Percentiles rank a stretch among this genome's conserved stretches.
Evolutionary conservation across 139 green algal species (phyloP).

Genomic region (Chlamydomonas eustigma): DNA sequence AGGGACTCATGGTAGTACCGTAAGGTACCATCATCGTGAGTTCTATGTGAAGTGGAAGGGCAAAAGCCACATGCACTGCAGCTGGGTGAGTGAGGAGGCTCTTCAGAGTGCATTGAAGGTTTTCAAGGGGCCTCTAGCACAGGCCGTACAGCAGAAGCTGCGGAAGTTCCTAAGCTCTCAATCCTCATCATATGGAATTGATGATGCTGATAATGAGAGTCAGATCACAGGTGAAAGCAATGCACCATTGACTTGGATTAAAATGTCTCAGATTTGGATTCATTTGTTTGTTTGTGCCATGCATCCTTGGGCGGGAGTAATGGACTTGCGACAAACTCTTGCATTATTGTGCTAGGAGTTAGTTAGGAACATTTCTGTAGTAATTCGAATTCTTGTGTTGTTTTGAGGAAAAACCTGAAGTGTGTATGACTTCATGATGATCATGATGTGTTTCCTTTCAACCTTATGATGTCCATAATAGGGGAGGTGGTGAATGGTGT

Average conservation of each 20-base stretch:
- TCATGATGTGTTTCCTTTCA: not conserved
- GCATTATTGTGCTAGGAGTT: no score
- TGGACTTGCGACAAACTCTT: no score
- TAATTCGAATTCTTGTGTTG: not conserved
- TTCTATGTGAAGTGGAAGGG: constrained; percentile 67
- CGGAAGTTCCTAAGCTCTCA: constrained; percentile 31
- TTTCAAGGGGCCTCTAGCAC: not conserved
- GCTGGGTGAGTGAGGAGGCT: constrained; percentile 44
- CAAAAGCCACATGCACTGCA: constrained; percentile 52
- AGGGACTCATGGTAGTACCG: constrained; percentile 7
- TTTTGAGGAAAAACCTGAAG: not conserved
- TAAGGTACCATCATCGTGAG: constrained; percentile 21
- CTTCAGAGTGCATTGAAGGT: constrained; percentile 27
- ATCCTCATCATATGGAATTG: no score
- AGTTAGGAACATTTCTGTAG: no score
- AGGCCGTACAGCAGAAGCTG: constrained; percentile 21
- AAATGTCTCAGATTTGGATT: not conserved
- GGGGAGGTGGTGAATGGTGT: constrained; percentile 30
- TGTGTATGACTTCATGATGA: not conserved
- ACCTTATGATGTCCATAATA: not conserved
- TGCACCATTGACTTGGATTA: not conserved
- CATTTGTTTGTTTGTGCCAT: no score
- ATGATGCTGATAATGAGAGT: not conserved
- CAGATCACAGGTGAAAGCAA: not conserved
- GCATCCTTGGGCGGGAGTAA: no score